Evolutionary conservation across 768 basidiomycete genomes (phyloP), one percentile per base, ranked within the genome.

Genomic region (Mycena olivaceomarginata): DNA sequence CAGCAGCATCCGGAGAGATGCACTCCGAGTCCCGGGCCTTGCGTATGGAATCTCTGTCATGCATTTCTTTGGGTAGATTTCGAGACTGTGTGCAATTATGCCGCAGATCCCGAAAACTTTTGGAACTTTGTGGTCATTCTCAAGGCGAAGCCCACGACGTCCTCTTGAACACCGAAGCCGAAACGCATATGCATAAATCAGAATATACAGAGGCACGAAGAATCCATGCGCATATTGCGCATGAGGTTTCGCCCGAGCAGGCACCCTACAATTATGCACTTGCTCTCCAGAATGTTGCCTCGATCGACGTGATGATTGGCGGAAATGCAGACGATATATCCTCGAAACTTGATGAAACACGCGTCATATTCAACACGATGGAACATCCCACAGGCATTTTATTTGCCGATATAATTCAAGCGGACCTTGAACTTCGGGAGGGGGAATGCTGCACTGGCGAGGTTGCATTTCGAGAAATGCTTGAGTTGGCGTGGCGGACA

Each of bases 131-230:
- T 39, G 59, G 59, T 4, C 31, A 22, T 39, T 60, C 37, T 12
- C 31, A 60, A 0, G 18, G 31, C 13, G 37, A 60, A 6, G 9
- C 59, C 7, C 59, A 37, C n/a, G 31, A 60, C 6, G 37, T 39
- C 59, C 59, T 60, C 31, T 39, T 37, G 59, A 39, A 60, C 15
- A 60, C 59, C 37, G 59, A 60, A 31, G 59, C 59, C 15, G 59
- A 60, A 16, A 13, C 39, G 6, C 59, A 60, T 15, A 60, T 18
- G 37, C 39, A 16, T 39, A 60, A 60, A 60, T 60, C 59, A 12
- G 59, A 60, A 39, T 60, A 60, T 39, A 11, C 59, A 39, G 59
- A 60, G 31, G 59, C 59, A 31, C 59, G 59, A 31, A 12, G 18
- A 9, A 37, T 37, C 13, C 59, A 60, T 16, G 31, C 31, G 8